Evolutionary conservation across 192 early-diverging fungal genomes (phyloP).

Genomic region (Rhizophagus prolifer): DNA sequence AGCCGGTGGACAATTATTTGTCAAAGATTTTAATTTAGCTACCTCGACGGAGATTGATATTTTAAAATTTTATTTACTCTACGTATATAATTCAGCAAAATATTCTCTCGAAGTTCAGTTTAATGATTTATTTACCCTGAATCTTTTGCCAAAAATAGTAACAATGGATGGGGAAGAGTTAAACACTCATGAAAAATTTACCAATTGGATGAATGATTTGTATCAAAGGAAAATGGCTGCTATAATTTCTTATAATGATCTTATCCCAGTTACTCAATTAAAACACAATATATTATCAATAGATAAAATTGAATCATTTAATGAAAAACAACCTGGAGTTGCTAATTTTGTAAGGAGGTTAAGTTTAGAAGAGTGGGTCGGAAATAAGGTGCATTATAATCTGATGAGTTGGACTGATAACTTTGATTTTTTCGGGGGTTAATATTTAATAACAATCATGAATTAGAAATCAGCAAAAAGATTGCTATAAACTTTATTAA

Average conservation of each 20-base stretch:
- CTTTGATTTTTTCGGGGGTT: no score
- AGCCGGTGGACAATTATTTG: background rate
- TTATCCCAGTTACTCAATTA: background rate
- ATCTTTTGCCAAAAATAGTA: background rate
- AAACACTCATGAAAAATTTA: background rate
- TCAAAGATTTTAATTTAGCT: background rate
- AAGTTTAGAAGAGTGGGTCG: no score
- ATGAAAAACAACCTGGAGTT: no score
- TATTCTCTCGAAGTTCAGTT: background rate
- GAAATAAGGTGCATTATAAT: no score
- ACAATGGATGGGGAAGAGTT: background rate
- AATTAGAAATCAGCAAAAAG: no score
- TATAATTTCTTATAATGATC: background rate
- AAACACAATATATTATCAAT: background rate
- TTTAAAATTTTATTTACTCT: background rate
- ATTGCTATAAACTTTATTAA: no score
- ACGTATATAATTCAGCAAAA: background rate
- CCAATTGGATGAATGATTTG: background rate
- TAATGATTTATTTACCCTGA: background rate
- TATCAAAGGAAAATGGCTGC: background rate
- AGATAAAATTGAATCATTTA: no score
- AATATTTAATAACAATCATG: no score
- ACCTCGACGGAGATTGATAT: background rate
- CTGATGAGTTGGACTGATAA: no score
- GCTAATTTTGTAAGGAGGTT: no score